A percentile compares a stretch with the other conserved stretches of the same genome.
phyloP scores from a whole-genome alignment of 192 early-diverging fungal species.

The Gigaspora rosea region DNA sequence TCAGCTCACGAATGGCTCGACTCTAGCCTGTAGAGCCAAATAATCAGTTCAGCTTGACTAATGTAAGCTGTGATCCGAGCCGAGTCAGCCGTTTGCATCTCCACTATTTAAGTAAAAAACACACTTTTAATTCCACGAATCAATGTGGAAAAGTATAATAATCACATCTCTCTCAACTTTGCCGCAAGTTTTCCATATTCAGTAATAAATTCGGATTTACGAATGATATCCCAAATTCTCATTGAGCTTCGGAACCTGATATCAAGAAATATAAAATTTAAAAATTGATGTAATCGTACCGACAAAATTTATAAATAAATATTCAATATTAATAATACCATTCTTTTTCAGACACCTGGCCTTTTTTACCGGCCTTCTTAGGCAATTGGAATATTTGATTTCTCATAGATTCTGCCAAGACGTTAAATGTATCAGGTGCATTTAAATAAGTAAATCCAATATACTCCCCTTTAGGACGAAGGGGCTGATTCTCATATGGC shows the following conservation, averaged over 20 bases:
- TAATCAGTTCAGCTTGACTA: too few species aligned
- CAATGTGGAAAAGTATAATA: background rate
- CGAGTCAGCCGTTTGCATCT: too few species aligned
- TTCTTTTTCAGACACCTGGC: constrained; percentile 49
- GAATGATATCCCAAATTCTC: constrained; percentile 41
- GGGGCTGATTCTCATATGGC: constrained; percentile 19
- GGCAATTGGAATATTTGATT: constrained; percentile 45
- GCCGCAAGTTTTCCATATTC: constrained; percentile 40
- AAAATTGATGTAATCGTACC: background rate
- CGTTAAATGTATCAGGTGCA: constrained; percentile 26
- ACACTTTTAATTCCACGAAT: too few species aligned
- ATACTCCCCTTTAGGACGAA: constrained; percentile 1
- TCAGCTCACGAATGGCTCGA: too few species aligned
- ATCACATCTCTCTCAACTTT: constrained; percentile 32
- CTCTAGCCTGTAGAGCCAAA: too few species aligned
- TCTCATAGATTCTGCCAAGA: constrained; percentile 33
- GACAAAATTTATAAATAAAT: background rate
- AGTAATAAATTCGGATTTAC: constrained; percentile 43
- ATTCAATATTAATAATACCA: constrained; percentile 32
- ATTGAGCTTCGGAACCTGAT: constrained; percentile 42
- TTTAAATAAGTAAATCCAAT: constrained; percentile 32
- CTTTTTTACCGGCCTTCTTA: constrained; percentile 39
- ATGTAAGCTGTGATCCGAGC: too few species aligned
- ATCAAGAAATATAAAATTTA: background rate
- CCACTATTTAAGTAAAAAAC: too few species aligned